phyloP scores from a whole-genome alignment of 2,329 filamentous ascomycete species.

The Westerdykella ornata region DNA sequence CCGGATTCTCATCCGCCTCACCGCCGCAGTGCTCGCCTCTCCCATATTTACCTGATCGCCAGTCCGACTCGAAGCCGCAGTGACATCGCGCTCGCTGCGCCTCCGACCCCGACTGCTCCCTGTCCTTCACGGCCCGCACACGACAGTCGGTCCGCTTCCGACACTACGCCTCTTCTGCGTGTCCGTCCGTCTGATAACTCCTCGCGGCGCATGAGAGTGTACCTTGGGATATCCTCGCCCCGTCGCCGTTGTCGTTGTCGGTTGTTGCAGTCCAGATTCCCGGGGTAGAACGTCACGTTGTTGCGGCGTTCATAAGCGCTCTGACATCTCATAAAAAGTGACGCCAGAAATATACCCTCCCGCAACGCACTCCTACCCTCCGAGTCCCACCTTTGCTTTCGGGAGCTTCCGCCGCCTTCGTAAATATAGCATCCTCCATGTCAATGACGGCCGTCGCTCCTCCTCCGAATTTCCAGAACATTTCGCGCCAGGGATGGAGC shows the following conservation, averaged over 20 bases:
- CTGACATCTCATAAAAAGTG: slow-evolving; percentile 19
- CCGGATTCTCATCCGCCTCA: slow-evolving; percentile 11
- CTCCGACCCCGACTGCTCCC: slow-evolving; percentile 27
- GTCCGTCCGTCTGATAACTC: slow-evolving; percentile 3
- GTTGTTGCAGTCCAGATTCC: slow-evolving; percentile 13
- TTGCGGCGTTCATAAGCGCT: slow-evolving; percentile 21
- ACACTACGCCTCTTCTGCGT: background rate
- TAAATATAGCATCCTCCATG: slow-evolving; percentile 15
- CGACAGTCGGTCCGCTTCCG: slow-evolving; percentile 22
- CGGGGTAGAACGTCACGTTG: slow-evolving; percentile 20
- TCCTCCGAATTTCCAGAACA: slow-evolving; percentile 57
- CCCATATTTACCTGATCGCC: background rate
- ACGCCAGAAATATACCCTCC: slow-evolving; percentile 4
- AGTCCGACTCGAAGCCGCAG: slow-evolving; percentile 1
- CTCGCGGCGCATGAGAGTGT: slow-evolving; percentile 25
- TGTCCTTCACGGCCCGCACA: slow-evolving; percentile 29
- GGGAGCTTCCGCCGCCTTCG: slow-evolving; percentile 12
- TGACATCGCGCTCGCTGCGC: slow-evolving; percentile 10
- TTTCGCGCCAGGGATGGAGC: slow-evolving; percentile 56
- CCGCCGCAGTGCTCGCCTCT: slow-evolving; percentile 1
- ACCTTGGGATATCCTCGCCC: slow-evolving; percentile 7
- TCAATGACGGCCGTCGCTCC: slow-evolving; percentile 61
- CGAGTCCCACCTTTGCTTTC: slow-evolving; percentile 8
- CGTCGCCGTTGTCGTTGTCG: slow-evolving; percentile 10
- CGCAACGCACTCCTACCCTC: background rate